These are phyloP conservation scores for Ophiostoma montium DNA, from an alignment of 2,329 filamentous ascomycete species.

Conservation along the genomic window DNA sequence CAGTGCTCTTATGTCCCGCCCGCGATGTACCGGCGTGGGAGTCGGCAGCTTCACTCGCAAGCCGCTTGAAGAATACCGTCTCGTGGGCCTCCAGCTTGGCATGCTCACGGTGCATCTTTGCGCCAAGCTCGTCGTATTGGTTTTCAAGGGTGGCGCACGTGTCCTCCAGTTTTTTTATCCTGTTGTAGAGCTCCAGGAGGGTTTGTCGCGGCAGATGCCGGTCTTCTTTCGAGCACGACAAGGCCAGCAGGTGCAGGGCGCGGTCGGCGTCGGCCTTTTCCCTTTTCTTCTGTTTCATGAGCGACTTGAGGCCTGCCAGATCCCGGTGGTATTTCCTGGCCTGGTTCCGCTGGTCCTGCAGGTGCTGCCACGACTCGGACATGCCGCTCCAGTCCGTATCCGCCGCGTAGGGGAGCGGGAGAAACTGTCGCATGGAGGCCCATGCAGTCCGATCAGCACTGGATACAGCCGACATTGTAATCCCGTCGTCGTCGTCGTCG, in stretches of 20 bases:
- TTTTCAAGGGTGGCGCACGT: slow-evolving; percentile 16
- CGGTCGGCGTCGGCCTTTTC: not conserved
- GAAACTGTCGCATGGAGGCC: not conserved
- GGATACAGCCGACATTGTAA: no score
- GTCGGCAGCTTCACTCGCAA: not conserved
- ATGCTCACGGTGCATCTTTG: not conserved
- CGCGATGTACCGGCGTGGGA: not conserved
- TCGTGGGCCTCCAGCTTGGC: not conserved
- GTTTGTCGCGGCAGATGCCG: not conserved
- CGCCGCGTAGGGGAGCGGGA: no score
- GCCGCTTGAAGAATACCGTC: not conserved
- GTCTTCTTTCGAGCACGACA: not conserved
- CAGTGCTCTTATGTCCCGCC: no score
- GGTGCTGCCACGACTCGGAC: not conserved
- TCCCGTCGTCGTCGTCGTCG: no score
- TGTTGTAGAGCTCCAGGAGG: not conserved
- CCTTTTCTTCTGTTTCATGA: not conserved
- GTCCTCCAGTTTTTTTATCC: not conserved
- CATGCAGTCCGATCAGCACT: no score
- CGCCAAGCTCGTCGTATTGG: slow-evolving; percentile 19
- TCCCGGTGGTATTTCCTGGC: not conserved
- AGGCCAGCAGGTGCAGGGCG: not conserved
- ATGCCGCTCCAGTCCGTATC: not conserved
- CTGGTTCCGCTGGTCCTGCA: not conserved
- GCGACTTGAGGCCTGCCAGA: not conserved